Percentiles rank a stretch among this genome's conserved stretches.
Evolutionary conservation across 768 basidiomycete genomes (phyloP).

Genomic region (Phaeolepiota aurea): DNA sequence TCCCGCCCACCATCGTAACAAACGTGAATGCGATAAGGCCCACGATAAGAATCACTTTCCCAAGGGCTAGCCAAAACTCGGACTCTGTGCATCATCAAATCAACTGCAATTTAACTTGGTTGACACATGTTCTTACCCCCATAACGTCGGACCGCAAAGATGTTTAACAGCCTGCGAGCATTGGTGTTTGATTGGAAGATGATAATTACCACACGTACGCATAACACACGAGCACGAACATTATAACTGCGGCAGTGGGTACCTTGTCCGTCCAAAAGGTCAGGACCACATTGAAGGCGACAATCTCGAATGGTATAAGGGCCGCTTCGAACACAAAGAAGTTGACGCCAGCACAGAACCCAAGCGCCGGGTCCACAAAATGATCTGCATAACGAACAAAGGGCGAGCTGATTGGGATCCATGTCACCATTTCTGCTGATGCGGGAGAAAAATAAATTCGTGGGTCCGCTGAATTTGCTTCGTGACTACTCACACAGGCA

Average conservation of each 20-base stretch:
- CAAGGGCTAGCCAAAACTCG: constrained; percentile 47
- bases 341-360: constrained; percentile 47
- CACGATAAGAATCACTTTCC: constrained; percentile 38
- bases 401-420: constrained; percentile 71
- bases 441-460: background rate
- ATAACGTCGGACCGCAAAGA: constrained; percentile 42
- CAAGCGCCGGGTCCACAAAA: constrained; percentile 50
- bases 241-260: constrained; percentile 34
- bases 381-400: constrained; percentile 60
- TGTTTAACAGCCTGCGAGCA: constrained; percentile 27
- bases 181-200: background rate
- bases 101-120: too few relatives aligned
- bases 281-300: constrained; percentile 44
- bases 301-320: constrained; percentile 41
- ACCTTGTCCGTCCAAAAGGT: constrained; percentile 47
- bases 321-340: constrained; percentile 46
- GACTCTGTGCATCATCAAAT: too few relatives aligned
- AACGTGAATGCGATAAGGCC: constrained; percentile 48
- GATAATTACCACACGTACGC: constrained; percentile 19
- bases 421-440: constrained; percentile 75
- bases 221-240: constrained; percentile 31
- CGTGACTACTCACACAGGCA: constrained; percentile 31
- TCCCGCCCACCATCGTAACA: constrained; percentile 53
- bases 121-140: constrained; percentile 36
- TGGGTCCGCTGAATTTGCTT: background rate